Base-by-base conservation (phyloP, 2,329 filamentous ascomycete species). In the Penicillium sp. region DNA sequence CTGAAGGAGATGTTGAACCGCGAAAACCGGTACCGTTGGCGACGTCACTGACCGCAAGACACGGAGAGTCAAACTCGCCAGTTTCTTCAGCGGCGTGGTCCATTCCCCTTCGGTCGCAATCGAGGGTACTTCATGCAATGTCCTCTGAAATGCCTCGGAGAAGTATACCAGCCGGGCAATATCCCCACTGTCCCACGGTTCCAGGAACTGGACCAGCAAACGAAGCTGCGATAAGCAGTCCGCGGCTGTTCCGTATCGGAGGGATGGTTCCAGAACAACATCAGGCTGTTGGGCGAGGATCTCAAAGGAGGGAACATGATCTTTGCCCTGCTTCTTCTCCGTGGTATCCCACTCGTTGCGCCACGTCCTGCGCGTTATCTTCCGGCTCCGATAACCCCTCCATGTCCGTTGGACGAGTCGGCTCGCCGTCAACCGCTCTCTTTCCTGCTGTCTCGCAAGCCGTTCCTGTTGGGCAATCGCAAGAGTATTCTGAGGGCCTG, bases 391-490 rank as follows among this genome's bases (percentile, higher is more conserved):
- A 67, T 94, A 79, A 13, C 89, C 89, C 66, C 91, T 80, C 90
- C 90, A 97, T 68, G 79, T 74, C 57, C 81, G 79, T 67, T 97
- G 93, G 56, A 97, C 81, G 43, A 73, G 77, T 58, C 79, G 83
- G 13, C 82, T 81, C 4, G 90, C 88, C 62, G 83, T 85, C 43
- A 90, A 70, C 51, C 83, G 82, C 42, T 88, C 83, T 59, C 90
- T 79, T 62, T 97, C 89, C 43, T 82, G 81, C 61, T 95, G 88
- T 58, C 93, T 80, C 59, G 83, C 79, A 55, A 84, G 76, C 28
- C 93, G 83, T 60, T 96, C 89, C 60, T 89, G 87, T 64, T 96
- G 88, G 26, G 91, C 91, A 60, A 88, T 83, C 38, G 85, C 86
- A 26, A 97, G 79, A 1, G 90, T 85, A 61, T 85, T 84, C 61